Percentiles rank a stretch among this genome's conserved stretches.
phyloP scores from a whole-genome alignment of 2,329 filamentous ascomycete genomes.

The Aspergillus thermomutatus region DNA sequence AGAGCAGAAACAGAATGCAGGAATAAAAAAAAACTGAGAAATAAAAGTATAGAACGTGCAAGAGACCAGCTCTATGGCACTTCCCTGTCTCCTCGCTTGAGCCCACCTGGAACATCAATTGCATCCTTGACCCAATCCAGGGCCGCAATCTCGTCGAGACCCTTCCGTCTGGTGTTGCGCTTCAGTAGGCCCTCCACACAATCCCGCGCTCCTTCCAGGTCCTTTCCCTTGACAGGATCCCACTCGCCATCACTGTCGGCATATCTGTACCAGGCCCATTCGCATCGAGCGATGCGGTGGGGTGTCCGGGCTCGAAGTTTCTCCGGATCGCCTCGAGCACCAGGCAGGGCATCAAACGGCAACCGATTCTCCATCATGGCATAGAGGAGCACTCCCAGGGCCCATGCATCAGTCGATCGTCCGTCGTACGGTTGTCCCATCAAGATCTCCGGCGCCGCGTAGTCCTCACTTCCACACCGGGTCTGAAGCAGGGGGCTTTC shows the following conservation, averaged over 20 bases:
- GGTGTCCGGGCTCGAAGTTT: conserved; percentile 77
- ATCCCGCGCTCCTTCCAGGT: conserved; percentile 70
- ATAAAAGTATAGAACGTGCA: conserved; percentile 5
- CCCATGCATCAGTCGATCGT: conserved; percentile 89
- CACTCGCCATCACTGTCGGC: conserved; percentile 83
- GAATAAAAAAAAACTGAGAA: conserved; percentile 3
- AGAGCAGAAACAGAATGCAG: conserved; percentile 2
- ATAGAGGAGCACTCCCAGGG: conserved; percentile 87
- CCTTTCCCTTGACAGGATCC: conserved; percentile 64
- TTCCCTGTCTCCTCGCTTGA: conserved; percentile 53
- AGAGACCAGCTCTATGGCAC: conserved; percentile 38
- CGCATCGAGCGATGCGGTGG: conserved; percentile 90
- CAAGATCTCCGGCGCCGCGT: conserved; percentile 92
- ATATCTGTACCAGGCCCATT: conserved; percentile 92
- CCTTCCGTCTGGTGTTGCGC: conserved; percentile 75
- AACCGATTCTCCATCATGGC: conserved; percentile 88
- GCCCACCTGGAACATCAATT: conserved; percentile 62
- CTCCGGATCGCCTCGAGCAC: conserved; percentile 67
- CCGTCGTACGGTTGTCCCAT: conserved; percentile 95
- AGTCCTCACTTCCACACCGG: conserved; percentile 93
- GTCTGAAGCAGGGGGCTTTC: conserved; percentile 88
- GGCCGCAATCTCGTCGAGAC: conserved; percentile 67
- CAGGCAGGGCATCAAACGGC: conserved; percentile 86
- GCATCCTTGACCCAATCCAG: conserved; percentile 74
- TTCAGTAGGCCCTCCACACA: conserved; percentile 83